Conservation (phyloP, 2,329 filamentous ascomycete genomes). For the Talaromyces rugulosus region DNA sequence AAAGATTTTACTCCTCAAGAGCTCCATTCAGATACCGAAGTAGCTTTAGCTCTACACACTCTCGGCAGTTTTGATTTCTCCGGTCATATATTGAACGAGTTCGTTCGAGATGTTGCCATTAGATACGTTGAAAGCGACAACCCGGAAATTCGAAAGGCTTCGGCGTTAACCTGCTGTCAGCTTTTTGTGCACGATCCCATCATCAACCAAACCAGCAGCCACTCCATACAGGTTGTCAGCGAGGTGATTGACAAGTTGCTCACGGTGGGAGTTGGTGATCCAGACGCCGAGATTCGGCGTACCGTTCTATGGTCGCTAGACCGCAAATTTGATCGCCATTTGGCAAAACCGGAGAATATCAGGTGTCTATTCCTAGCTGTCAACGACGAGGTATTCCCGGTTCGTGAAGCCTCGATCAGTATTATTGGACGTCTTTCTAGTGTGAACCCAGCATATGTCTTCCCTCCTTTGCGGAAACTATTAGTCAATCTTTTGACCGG, state of each 20-base stretch:
- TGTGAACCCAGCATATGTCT: slow-evolving; percentile 94
- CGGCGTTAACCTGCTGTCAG: slow-evolving; percentile 94
- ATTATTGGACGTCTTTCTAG: slow-evolving; percentile 91
- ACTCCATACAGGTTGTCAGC: slow-evolving; percentile 93
- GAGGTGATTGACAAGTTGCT: slow-evolving; percentile 97
- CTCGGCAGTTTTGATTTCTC: slow-evolving; percentile 97
- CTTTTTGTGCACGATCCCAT: slow-evolving; percentile 96
- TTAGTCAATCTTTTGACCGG: slow-evolving; percentile 95
- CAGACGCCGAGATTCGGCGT: slow-evolving; percentile 79
- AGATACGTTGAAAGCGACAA: slow-evolving; percentile 98
- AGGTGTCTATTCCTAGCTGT: slow-evolving; percentile 90
- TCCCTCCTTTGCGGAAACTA: slow-evolving; percentile 89
- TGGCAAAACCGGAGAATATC: slow-evolving; percentile 97
- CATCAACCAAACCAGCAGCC: slow-evolving; percentile 94
- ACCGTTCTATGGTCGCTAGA: slow-evolving; percentile 88
- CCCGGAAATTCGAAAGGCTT: slow-evolving; percentile 85
- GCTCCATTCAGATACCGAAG: slow-evolving; percentile 79
- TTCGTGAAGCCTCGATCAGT: slow-evolving; percentile 89
- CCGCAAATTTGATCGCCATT: slow-evolving; percentile 87
- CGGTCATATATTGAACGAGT: slow-evolving; percentile 90
- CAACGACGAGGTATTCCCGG: slow-evolving; percentile 89
- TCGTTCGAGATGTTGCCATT: slow-evolving; percentile 95
- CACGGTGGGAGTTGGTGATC: slow-evolving; percentile 90
- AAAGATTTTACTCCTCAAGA: slow-evolving; percentile 82
- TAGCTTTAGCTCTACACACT: slow-evolving; percentile 89